Percentiles rank a stretch among this genome's conserved stretches.
Conservation (phyloP, 768 basidiomycete genomes). For the Leccinum rimulosum region DNA sequence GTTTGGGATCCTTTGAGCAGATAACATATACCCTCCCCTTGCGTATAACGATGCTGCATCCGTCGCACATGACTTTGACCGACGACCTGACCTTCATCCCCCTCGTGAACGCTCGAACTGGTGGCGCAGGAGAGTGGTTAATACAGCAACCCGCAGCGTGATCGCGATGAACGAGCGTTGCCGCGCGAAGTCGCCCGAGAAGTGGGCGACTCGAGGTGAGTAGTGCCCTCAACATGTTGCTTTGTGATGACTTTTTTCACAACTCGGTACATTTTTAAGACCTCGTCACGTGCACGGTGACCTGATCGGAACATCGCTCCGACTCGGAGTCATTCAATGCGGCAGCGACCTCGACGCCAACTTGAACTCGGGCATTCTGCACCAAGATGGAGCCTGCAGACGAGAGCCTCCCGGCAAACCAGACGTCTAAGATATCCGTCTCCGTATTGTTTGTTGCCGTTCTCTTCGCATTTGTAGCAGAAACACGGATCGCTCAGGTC, state of each 20-base stretch:
- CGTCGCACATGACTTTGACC: conserved; percentile 93
- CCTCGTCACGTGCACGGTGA: conserved; percentile 10
- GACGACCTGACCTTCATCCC: conserved; percentile 97
- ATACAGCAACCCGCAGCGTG: conserved; percentile 32
- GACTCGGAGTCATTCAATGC: neutral
- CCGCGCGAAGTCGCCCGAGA: conserved; percentile 48
- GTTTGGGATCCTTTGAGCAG: conserved; percentile 92
- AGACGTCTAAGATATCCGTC: conserved; percentile 39
- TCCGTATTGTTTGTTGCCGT: conserved; percentile 54
- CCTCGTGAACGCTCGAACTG: conserved; percentile 44
- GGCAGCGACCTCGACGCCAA: neutral
- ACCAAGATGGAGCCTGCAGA: conserved; percentile 5
- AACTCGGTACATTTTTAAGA: neutral
- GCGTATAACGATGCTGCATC: conserved; percentile 83
- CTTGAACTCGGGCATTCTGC: neutral
- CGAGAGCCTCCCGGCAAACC: neutral
- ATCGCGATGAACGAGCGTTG: conserved; percentile 32
- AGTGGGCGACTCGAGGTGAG: conserved; percentile 62
- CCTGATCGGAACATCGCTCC: neutral
- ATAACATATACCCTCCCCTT: conserved; percentile 92
- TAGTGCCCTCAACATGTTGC: conserved; percentile 52
- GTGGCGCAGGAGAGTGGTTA: conserved; percentile 3
- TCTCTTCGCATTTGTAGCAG: conserved; percentile 70
- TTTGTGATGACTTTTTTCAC: neutral
- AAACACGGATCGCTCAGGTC: conserved; percentile 79